Base-by-base conservation (phyloP, 2,329 filamentous ascomycete species). In the Cadophora malorum region DNA sequence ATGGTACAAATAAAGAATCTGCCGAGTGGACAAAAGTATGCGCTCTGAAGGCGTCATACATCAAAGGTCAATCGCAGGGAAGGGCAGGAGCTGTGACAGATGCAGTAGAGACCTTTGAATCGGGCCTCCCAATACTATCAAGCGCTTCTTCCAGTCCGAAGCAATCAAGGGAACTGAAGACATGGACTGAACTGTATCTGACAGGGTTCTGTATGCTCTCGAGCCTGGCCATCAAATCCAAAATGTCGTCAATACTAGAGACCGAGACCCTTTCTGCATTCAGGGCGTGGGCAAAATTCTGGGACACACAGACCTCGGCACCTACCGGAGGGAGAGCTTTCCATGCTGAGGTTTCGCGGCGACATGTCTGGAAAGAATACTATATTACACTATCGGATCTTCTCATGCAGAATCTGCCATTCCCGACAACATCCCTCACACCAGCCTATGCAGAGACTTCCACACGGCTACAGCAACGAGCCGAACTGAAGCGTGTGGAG, bases 11-110 rank as follows among this genome's bases (percentile, higher is more conserved):
- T 9, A 81, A 84, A 53, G 74, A 79, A 28, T 79, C 87, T 16
- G 86, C 87, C 2, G 87, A 90, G 76, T 97, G 93, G 93, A 93
- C 93, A 2, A 90, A 88, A 71, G 91, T 96, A 23, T 96, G 93
- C 79, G 86, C 91, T 33, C 83, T 96, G 65, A 96, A 95, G 79
- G 88, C 89, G 23, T 87, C 89, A 59, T 96, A 93, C 77, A 85
- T 97, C 61, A 91, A 90, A 78, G 92, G 91, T 78, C 90, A 84
- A 76, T 85, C 85, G 72, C 80, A 88, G 64, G 82, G 83, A 38
- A 83, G 83, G 28, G 81, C 81, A 28, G 80, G 81, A 14, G 80
- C 83, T 70, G 80, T 82, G 53, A 75, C 79, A 12, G 88, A 91
- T 65, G 92, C 92, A 1, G 80, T 93, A 19, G 81, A 83, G 49